Base-by-base conservation (phyloP, 2,329 filamentous ascomycete species). In the Cercospora janseana region DNA sequence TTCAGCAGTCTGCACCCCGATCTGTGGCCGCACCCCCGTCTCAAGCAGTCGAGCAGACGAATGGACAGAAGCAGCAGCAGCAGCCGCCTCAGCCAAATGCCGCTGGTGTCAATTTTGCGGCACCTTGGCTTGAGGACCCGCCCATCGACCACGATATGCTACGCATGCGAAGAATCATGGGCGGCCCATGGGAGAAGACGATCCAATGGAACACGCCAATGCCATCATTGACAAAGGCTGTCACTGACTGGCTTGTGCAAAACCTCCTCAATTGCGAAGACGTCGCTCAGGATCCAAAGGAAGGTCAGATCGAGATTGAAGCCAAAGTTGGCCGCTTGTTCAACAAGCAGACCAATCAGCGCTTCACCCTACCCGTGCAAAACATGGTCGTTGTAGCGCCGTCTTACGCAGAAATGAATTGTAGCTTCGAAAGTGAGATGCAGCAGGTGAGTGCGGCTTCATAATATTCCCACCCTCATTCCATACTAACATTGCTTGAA, bases 281-380 rank as follows among this genome's bases (percentile, higher is more conserved):
- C 57, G 70, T 82, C 45, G 74, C 72, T 8, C 76, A 83, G 1
- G 71, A 77, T 49, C 72, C 76, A 8, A 77, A 80, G 12, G 82
- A 82, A 5, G 85, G 90, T 10, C 80, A 88, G 53, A 83, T 96
- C 46, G 93, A 98, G 70, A 87, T 98, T 47, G 93, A 98, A 72
- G 93, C 90, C 7, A 97, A 97, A 69, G 76, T 97, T 40, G 93
- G 93, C 13, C 85, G 83, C 20, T 77, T 97, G 10, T 80, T 92
- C 50, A 84, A 88, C 66, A 83, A 82, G 64, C 80, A 85, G 54
- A 87, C 82, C 5, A 81, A 85, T 49, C 76, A 83, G 38, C 79
- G 88, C n/a, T 73, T 91, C 20, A 73, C 79, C 7, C 70, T 91
- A 7, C 81, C 82, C 4, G 77, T 93, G 4, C 69, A 78, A 16